A percentile compares a stretch with the other conserved stretches of the same genome.
These are phyloP conservation scores for Darksidea phi DNA, from an alignment of 495 filamentous ascomycete genomes.

Conservation along the genomic window DNA sequence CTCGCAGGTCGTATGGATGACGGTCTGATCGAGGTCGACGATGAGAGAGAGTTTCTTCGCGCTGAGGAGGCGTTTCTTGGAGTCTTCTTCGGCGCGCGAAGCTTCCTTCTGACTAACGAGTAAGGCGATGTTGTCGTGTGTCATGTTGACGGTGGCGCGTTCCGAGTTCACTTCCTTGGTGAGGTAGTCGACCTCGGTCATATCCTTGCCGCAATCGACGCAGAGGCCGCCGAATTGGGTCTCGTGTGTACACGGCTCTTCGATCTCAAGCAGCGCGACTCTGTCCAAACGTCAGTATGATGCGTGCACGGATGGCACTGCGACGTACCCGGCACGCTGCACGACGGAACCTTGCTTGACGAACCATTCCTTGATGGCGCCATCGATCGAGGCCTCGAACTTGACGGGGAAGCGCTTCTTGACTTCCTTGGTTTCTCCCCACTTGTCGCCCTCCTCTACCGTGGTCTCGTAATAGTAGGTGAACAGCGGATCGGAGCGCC, in stretches of 20 bases:
- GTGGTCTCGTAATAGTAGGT: constrained; percentile 78
- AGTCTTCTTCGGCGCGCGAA: constrained; percentile 74
- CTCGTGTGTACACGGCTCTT: constrained; percentile 88
- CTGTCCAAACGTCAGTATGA: constrained; percentile 12
- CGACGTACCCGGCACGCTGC: constrained; percentile 30
- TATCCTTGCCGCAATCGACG: constrained; percentile 91
- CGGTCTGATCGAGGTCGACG: constrained; percentile 96
- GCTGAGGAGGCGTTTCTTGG: constrained; percentile 77
- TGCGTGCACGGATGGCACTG: constrained; percentile 28
- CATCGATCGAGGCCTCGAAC: constrained; percentile 81
- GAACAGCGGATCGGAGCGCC: constrained; percentile 72
- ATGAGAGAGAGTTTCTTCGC: constrained; percentile 84
- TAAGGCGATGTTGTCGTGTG: constrained; percentile 83
- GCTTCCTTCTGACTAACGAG: constrained; percentile 65
- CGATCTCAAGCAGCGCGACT: constrained; percentile 69
- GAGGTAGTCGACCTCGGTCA: constrained; percentile 76
- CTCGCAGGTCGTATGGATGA: constrained; percentile 97
- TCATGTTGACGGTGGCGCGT: constrained; percentile 88
- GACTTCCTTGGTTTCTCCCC: constrained; percentile 65
- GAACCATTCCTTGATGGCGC: constrained; percentile 71
- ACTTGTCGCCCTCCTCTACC: constrained; percentile 69
- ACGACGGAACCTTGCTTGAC: constrained; percentile 72
- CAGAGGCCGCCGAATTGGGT: constrained; percentile 89
- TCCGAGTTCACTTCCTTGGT: constrained; percentile 61
- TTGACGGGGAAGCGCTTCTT: constrained; percentile 68